Conservation (phyloP, 495 filamentous ascomycete genomes). For the Aspergillus olivimuriae region DNA sequence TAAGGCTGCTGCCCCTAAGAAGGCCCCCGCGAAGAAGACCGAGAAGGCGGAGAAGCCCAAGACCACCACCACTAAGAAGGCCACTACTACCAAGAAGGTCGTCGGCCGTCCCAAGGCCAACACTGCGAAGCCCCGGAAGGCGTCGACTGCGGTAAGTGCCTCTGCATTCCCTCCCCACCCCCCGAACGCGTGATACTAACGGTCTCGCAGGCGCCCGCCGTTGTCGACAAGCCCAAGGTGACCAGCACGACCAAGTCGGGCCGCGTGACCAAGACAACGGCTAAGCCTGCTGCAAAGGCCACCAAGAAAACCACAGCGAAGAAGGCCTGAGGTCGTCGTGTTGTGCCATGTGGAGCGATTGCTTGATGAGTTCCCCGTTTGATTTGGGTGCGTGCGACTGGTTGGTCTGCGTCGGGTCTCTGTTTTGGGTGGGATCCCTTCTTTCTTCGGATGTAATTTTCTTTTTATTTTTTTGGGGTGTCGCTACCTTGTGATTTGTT, state of each 20-base stretch:
- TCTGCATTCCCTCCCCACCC: neutral
- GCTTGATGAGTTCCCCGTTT: conserved; percentile 17
- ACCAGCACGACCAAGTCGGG: conserved; percentile 87
- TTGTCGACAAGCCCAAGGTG: conserved; percentile 67
- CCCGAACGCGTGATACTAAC: conserved; percentile 8
- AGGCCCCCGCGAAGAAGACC: conserved; percentile 27
- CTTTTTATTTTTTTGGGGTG: conserved; percentile 14
- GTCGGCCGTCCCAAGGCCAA: conserved; percentile 44
- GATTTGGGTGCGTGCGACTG: conserved; percentile 26
- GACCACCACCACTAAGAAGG: conserved; percentile 19
- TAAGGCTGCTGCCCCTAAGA: conserved; percentile 28
- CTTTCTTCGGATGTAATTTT: conserved; percentile 25
- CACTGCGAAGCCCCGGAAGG: conserved; percentile 50
- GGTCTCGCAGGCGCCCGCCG: conserved; percentile 49
- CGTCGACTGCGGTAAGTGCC: conserved; percentile 36
- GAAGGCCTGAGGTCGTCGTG: conserved; percentile 22
- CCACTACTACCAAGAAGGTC: conserved; percentile 24
- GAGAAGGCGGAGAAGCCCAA: conserved; percentile 22
- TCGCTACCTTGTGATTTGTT: no score
- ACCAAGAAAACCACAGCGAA: conserved; percentile 57
- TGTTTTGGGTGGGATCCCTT: conserved; percentile 22
- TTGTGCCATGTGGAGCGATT: conserved; percentile 13
- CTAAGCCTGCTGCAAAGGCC: conserved; percentile 51
- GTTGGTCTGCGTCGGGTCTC: conserved; percentile 20
- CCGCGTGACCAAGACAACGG: conserved; percentile 72